Conservation (phyloP, 371 early-diverging fungal genomes). For the Lichtheimia ornata region DNA sequence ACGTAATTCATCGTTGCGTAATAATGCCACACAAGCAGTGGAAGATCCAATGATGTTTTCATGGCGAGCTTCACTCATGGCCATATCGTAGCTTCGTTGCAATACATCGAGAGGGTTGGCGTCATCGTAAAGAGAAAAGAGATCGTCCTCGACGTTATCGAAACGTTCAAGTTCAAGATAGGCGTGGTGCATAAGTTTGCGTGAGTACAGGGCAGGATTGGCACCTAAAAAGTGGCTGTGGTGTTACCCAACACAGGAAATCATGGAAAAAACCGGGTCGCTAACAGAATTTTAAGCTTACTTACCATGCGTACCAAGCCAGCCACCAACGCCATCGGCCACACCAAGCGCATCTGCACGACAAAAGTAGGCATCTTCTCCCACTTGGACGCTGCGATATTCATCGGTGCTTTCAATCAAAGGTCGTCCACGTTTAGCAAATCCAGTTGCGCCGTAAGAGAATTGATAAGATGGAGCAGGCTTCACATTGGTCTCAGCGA, state of each 20-base stretch:
- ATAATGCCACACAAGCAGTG: conserved; percentile 85
- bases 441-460: conserved; percentile 72
- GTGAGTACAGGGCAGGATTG: conserved; percentile 86
- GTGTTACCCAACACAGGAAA: conserved; percentile 11
- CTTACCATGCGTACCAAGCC: conserved; percentile 53
- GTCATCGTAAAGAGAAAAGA: conserved; percentile 68
- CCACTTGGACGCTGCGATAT: conserved; percentile 72
- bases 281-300: conserved; percentile 11
- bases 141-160: conserved; percentile 47
- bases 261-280: conserved; percentile 7
- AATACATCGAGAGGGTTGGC: conserved; percentile 79
- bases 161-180: conserved; percentile 80
- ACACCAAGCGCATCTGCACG: conserved; percentile 80
- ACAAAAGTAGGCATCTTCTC: conserved; percentile 82
- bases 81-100: conserved; percentile 75
- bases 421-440: conserved; percentile 62
- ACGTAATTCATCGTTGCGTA: conserved; percentile 88
- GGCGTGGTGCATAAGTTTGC: conserved; percentile 92
- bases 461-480: conserved; percentile 61
- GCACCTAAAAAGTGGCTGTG: conserved; percentile 53
- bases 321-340: conserved; percentile 86
- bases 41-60: conserved; percentile 85
- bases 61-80: conserved; percentile 62
- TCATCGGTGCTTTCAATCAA: conserved; percentile 41
- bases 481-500: conserved; percentile 39